Conservation (phyloP, 805 yeast genomes). For the Monosporozyma aquatica region DNA sequence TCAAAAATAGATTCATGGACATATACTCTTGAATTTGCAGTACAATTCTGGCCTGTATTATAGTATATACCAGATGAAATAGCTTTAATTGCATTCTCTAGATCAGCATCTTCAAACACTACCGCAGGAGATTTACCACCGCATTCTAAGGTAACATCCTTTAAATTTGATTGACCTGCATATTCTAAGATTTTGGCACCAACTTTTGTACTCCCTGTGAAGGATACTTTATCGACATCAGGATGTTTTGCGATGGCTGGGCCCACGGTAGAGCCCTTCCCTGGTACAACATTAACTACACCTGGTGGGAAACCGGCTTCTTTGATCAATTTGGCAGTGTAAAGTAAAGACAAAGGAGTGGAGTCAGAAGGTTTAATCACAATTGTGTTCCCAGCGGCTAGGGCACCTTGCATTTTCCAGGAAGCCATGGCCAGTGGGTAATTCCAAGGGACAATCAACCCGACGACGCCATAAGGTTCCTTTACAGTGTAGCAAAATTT, state of each 20-base stretch:
- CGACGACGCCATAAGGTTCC: slow-evolving; percentile 42
- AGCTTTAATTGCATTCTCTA: slow-evolving; percentile 37
- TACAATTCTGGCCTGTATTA: slow-evolving; percentile 53
- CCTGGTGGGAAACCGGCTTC: slow-evolving; percentile 40
- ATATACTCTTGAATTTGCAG: slow-evolving; percentile 49
- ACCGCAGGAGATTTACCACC: slow-evolving; percentile 42
- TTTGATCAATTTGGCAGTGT: slow-evolving; percentile 31
- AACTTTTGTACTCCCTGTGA: slow-evolving; percentile 38
- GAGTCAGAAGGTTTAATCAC: slow-evolving; percentile 38
- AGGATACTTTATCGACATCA: slow-evolving; percentile 38
- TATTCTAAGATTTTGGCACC: slow-evolving; percentile 33
- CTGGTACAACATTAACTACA: slow-evolving; percentile 36
- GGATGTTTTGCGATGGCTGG: slow-evolving; percentile 34
- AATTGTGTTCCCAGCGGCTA: slow-evolving; percentile 37
- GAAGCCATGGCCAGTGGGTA: slow-evolving; percentile 39
- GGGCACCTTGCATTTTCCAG: slow-evolving; percentile 46
- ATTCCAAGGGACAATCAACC: slow-evolving; percentile 41
- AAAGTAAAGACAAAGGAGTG: slow-evolving; percentile 37
- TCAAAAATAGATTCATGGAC: slow-evolving; percentile 44
- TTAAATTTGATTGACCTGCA: slow-evolving; percentile 32
- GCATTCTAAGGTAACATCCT: slow-evolving; percentile 37
- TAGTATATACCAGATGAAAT: slow-evolving; percentile 42
- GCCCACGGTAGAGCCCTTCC: slow-evolving; percentile 34
- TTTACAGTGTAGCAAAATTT: slow-evolving; percentile 43
- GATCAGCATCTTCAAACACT: slow-evolving; percentile 35